Percentiles rank a stretch among this genome's conserved stretches.
These are phyloP conservation scores for Paramecium primaurelia DNA, from an alignment of 73 alveolate genomes.

Conservation along the genomic window DNA sequence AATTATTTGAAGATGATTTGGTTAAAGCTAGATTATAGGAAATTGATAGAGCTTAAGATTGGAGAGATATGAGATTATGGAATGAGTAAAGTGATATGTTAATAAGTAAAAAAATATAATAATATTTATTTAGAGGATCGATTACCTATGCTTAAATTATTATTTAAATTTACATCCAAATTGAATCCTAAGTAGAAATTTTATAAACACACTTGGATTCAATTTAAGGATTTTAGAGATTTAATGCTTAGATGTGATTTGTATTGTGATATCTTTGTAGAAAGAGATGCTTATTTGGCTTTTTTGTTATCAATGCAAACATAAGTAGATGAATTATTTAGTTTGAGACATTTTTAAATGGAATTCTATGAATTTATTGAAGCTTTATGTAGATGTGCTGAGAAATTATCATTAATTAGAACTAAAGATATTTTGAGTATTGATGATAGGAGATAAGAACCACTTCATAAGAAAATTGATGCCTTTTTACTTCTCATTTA, in stretches of 20 bases:
- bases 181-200: slow-evolving; percentile 23
- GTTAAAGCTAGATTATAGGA: background rate
- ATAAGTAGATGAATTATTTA: slow-evolving; percentile 61
- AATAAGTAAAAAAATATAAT: background rate
- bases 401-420: slow-evolving; percentile 48
- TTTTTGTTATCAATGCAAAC: slow-evolving; percentile 65
- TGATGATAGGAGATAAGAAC: slow-evolving; percentile 39
- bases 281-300: slow-evolving; percentile 58
- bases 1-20: background rate
- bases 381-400: slow-evolving; percentile 73
- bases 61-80: slow-evolving; percentile 62
- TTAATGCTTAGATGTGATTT: slow-evolving; percentile 27
- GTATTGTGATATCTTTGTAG: slow-evolving; percentile 42
- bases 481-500: background rate
- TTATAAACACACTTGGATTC: slow-evolving; percentile 39
- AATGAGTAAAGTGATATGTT: slow-evolving; percentile 56
- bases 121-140: background rate
- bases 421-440: background rate
- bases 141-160: slow-evolving; percentile 18
- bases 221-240: slow-evolving; percentile 52
- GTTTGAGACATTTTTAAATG: slow-evolving; percentile 64
- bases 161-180: slow-evolving; percentile 32
- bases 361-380: slow-evolving; percentile 67
- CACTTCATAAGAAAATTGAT: slow-evolving; percentile 27
- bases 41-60: slow-evolving; percentile 32